A percentile compares a stretch with the other conserved stretches of the same genome.
Evolutionary conservation across 2,329 filamentous ascomycete species (phyloP).

Genomic region (Pseudogymnoascus sp.): DNA sequence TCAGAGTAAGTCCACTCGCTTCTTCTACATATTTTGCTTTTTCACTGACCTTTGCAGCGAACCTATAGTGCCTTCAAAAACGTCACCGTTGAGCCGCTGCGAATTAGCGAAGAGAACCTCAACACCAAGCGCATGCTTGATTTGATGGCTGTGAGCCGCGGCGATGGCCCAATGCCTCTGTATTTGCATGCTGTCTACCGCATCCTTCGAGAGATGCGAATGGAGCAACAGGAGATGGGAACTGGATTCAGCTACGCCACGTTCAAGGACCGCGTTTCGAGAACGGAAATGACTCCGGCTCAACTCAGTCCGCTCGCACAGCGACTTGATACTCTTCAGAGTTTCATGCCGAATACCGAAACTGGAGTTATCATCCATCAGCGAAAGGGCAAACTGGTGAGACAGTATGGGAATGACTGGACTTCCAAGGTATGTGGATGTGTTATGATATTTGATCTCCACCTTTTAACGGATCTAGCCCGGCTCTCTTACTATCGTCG

Average conservation of each 20-base stretch:
- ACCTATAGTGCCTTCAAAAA: conserved; percentile 35
- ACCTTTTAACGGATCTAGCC: conserved; percentile 23
- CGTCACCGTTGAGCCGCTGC: conserved; percentile 38
- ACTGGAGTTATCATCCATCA: neutral
- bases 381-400: neutral
- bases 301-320: conserved; percentile 52
- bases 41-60: conserved; percentile 9
- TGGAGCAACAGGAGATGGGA: conserved; percentile 27
- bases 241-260: conserved; percentile 37
- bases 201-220: conserved; percentile 45
- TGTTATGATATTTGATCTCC: neutral
- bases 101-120: conserved; percentile 41
- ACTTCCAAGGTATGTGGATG: conserved; percentile 14
- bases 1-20: conserved; percentile 26
- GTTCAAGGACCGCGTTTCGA: conserved; percentile 34
- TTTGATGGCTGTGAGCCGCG: conserved; percentile 44
- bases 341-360: conserved; percentile 44
- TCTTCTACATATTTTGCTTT: neutral
- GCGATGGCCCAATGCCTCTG: conserved; percentile 36
- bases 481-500: conserved; percentile 57
- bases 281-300: conserved; percentile 34
- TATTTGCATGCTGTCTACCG: conserved; percentile 43
- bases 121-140: conserved; percentile 46
- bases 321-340: conserved; percentile 56
- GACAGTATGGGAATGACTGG: conserved; percentile 20